Base-by-base conservation (phyloP, 495 filamentous ascomycete genomes). In the Neurospora tetraspora region DNA sequence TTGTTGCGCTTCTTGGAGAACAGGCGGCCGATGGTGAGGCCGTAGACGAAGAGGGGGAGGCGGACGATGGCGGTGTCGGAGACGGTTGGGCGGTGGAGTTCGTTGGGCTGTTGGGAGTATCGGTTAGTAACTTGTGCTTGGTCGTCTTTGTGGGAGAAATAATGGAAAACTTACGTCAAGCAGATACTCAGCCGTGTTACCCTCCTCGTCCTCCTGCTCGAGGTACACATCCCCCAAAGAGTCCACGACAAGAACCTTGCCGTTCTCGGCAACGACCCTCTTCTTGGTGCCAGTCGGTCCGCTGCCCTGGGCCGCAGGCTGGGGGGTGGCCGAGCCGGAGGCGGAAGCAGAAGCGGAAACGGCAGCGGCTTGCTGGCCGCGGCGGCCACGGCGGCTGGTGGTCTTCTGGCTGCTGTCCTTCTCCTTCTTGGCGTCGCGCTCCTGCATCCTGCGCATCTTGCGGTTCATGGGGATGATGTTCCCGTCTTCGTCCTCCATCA, bases 211-310 rank as follows among this genome's bases (percentile, higher is more conserved):
- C 76, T 92, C 89, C 74, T 97, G 92, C 77, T 98, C 93, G 16
- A 99, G 84, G 81, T 91, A 99, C 34, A 99, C 96, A 78, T 96
- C 93, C 8, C 96, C 96, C 20, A 90, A 83, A 0, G 92, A 92
- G 81, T 99, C 96, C 8, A 99, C 96, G 73, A 99, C 91, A 45
- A 98, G 81, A 0, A 96, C 86, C 83, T 99, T 99, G 53, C 96
- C 96, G 78, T 99, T 99, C 85, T 97, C 91, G 3, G 94, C 94
- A 36, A 94, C 87, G 23, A 98, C 92, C 12, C 90, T 83, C 86
- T 94, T 95, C 81, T 91, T 93, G 45, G 91, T 84, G 3, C 93
- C 93, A 1, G 74, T 87, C 76, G 74, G 92, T 76, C 80, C 86
- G 5, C 83, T 74, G 3, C 81, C 80, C 73, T 83, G 80, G 18